A percentile compares a stretch with the other conserved stretches of the same genome.
phyloP scores from a whole-genome alignment of 805 yeast genomes.

The Ascoidea asiatica region DNA sequence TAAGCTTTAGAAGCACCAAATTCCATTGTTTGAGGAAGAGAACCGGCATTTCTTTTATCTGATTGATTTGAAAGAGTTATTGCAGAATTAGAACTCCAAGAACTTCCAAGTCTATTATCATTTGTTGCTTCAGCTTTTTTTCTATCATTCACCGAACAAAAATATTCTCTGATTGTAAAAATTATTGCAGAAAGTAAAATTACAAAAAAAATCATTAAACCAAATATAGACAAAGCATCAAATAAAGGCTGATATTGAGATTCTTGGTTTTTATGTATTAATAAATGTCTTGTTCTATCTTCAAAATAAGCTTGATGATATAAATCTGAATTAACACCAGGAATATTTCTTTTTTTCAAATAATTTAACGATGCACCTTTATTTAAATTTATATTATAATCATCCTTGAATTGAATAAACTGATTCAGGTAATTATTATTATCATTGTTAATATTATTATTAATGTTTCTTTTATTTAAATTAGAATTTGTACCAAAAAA shows the following conservation, averaged over 20 bases:
- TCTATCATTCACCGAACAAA: constrained; percentile 11
- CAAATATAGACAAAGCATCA: constrained; percentile 15
- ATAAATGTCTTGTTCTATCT: constrained; percentile 10
- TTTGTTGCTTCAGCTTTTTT: constrained; percentile 6
- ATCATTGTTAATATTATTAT: too few relatives aligned
- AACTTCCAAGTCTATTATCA: constrained; percentile 4
- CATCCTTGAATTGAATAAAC: too few relatives aligned
- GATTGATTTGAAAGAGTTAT: constrained; percentile 12
- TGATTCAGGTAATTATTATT: too few relatives aligned
- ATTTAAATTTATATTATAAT: too few relatives aligned
- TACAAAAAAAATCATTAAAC: constrained; percentile 10
- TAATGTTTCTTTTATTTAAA: too few relatives aligned
- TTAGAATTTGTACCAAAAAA: too few relatives aligned
- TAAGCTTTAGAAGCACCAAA: constrained; percentile 8
- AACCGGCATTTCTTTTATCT: constrained; percentile 6
- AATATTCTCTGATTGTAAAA: constrained; percentile 18
- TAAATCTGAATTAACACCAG: constrained; percentile 16
- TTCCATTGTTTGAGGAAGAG: not conserved
- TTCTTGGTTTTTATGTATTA: constrained; percentile 1
- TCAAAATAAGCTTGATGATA: constrained; percentile 18
- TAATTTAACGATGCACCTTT: too few relatives aligned
- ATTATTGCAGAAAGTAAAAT: constrained; percentile 11
- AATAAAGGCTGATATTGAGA: constrained; percentile 13
- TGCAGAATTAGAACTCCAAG: constrained; percentile 10
- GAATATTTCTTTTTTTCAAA: constrained; percentile 14